Evolutionary conservation across 2,329 filamentous ascomycete species (phyloP), one percentile per base, ranked within the genome.

Genomic region (Coleophoma eucalyptorum): DNA sequence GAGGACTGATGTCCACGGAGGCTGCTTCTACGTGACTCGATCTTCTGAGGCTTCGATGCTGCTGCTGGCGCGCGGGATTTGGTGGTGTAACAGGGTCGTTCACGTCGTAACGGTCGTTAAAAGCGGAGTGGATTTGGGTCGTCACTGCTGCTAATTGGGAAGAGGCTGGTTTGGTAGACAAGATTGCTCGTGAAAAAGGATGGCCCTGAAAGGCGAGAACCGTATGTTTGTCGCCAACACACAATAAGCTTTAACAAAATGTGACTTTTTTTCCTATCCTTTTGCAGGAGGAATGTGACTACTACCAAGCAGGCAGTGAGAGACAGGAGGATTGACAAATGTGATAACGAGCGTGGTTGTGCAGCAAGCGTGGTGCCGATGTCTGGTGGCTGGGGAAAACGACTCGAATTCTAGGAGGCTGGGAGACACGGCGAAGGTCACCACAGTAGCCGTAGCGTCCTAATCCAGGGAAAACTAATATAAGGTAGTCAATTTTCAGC

Each of bases 101-200:
- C 47, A 57, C 52, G 48, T 67, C 65, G 65, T 67, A 57, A 64
- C 52, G 56, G 64, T 67, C 65, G 64, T 67, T 61, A 67, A 50
- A 56, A 45, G 34, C 49, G 38, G 56, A 26, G 18, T 51, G 52
- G 33, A 52, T 60, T 60, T 54, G 51, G 48, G 50, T 59, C 64
- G 65, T 63, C 65, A 67, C 56, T 55, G 60, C 60, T 55, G 57
- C 62, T 64, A 58, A 50, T 46, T 45, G 51, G 38, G 50, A 50
- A 38, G 43, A 48, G 46, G 48, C 46, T 18, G n/a, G 49, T 16
- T 55, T 54, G 54, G 59, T 53, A 54, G 60, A 62, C 62, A 65
- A 64, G 57, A 52, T 58, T 48, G 52, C 49, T 54, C 43, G 16
- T 48, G 44, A 48, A 37, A 7, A 41, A 52, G 45, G 46, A 47